Evolutionary conservation across 768 basidiomycete genomes (phyloP), one percentile per base, ranked within the genome.

Genomic region (Udeniomyces megalosporus): DNA sequence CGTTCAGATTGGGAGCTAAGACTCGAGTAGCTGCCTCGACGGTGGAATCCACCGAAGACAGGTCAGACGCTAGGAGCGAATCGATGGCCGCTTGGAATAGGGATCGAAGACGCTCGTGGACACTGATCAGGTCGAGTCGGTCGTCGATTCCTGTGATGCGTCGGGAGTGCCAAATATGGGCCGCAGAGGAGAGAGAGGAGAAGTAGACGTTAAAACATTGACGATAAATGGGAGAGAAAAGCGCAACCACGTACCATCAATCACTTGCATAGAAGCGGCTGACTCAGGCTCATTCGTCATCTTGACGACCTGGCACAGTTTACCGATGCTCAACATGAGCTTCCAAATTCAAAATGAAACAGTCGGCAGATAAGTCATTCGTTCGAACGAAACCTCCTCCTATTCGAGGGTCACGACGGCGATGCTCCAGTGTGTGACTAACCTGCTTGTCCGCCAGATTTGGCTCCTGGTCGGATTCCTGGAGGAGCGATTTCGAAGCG

Each of bases 271-370:
- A 1, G 63, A 61, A 0, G 82, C 80, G 46, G 85, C 81, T 17
- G 74, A 61, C 1, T 74, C 28, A 3, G 68, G 73, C 35, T 76
- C 75, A 1, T 73, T 73, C 67, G 83, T 84, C 46, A 74, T 68
- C 56, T 79, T 75, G 7, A 86, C 86, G 15, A 95, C 76, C 68
- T 87, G 82, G 0, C 84, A 77, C 12, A 97, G 79, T 72, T 96
- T 96, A 24, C 88, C 88, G 29, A 96, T 81, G 69, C 89, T 91
- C 60, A 92, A 80, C 80, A 88, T 84, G 50, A 96, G 77, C 92
- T 97, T 68, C 54, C 38, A 49, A 2, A 51, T 35, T 3, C 45
- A n/a, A n/a, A n/a, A n/a, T n/a, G n/a, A n/a, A n/a, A n/a, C n/a
- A n/a, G n/a, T n/a, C n/a, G n/a, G n/a, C n/a, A n/a, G n/a, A n/a